Evolutionary conservation across 2,329 filamentous ascomycete species (phyloP).

Genomic region (Davidsoniella virescens): DNA sequence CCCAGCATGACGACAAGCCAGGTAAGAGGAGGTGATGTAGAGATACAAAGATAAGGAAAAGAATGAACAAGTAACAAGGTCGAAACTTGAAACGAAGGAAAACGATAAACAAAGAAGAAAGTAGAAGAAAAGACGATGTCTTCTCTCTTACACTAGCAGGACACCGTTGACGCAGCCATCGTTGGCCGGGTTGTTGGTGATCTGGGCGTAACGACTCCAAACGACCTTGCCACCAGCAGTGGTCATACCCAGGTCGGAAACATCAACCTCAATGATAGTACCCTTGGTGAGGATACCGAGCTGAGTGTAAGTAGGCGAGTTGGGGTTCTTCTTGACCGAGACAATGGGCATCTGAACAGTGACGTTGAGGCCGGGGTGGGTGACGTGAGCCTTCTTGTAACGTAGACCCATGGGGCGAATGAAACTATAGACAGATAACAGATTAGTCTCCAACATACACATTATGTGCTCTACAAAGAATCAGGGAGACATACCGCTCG

Average conservation of each 20-base stretch:
- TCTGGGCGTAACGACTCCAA: slow-evolving; percentile 73
- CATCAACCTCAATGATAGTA: slow-evolving; percentile 73
- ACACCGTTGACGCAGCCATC: slow-evolving; percentile 30
- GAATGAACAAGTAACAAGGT: no score
- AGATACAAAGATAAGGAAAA: background rate
- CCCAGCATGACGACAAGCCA: background rate
- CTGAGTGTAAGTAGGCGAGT: slow-evolving; percentile 82
- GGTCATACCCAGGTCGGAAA: slow-evolving; percentile 76
- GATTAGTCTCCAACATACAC: slow-evolving; percentile 29
- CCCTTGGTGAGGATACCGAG: slow-evolving; percentile 79
- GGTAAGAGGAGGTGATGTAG: background rate
- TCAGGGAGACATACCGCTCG: slow-evolving; percentile 25
- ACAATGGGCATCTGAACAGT: slow-evolving; percentile 78
- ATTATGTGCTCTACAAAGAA: background rate
- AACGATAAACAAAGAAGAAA: background rate
- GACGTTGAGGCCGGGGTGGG: slow-evolving; percentile 64
- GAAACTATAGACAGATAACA: slow-evolving; percentile 28
- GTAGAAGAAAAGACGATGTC: background rate
- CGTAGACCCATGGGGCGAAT: slow-evolving; percentile 34
- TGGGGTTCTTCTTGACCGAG: slow-evolving; percentile 50
- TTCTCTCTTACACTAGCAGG: slow-evolving; percentile 18
- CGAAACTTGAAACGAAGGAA: background rate
- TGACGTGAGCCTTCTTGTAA: slow-evolving; percentile 38
- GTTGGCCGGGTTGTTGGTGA: slow-evolving; percentile 37
- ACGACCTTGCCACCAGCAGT: slow-evolving; percentile 86